phyloP scores from a whole-genome alignment of 257 asterid species.

The Eucommia ulmoides region DNA sequence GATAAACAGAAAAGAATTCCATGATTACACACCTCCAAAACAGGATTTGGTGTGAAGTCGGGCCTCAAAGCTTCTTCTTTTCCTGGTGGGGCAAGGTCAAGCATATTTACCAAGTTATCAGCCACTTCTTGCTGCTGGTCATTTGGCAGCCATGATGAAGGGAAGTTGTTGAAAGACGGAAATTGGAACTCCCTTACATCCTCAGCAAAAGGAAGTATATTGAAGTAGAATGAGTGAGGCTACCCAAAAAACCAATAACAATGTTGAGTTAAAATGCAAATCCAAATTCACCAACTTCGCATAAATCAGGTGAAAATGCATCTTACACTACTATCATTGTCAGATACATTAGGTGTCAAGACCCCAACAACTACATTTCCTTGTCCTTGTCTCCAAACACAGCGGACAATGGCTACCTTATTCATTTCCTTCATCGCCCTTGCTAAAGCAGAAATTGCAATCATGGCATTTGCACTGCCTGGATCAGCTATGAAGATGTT shows the following conservation, averaged over 20 bases:
- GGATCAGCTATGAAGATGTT: constrained; percentile 92
- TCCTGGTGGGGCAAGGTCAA: constrained; percentile 76
- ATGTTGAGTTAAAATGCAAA: background rate
- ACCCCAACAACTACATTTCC: constrained; percentile 79
- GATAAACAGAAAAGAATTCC: background rate
- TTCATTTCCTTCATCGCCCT: constrained; percentile 87
- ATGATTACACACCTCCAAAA: constrained; percentile 45
- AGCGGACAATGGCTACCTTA: constrained; percentile 85
- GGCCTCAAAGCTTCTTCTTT: constrained; percentile 74
- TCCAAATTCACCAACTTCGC: no score
- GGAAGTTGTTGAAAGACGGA: constrained; percentile 81
- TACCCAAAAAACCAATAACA: constrained; percentile 17
- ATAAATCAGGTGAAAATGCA: no score
- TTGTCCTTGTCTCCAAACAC: constrained; percentile 99
- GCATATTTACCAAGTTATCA: constrained; percentile 77
- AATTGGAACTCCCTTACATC: constrained; percentile 94
- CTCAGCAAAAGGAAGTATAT: constrained; percentile 95
- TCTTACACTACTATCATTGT: constrained; percentile 55
- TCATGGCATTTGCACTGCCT: constrained; percentile 50
- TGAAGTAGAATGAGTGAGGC: constrained; percentile 96
- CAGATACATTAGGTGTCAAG: constrained; percentile 74
- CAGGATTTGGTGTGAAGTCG: constrained; percentile 79
- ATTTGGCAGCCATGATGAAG: constrained; percentile 74
- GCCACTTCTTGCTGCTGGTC: constrained; percentile 77
- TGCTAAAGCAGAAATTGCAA: constrained; percentile 80